Evolutionary conservation across 2,329 filamentous ascomycete species (phyloP).

Genomic region (Fusarium sp.): DNA sequence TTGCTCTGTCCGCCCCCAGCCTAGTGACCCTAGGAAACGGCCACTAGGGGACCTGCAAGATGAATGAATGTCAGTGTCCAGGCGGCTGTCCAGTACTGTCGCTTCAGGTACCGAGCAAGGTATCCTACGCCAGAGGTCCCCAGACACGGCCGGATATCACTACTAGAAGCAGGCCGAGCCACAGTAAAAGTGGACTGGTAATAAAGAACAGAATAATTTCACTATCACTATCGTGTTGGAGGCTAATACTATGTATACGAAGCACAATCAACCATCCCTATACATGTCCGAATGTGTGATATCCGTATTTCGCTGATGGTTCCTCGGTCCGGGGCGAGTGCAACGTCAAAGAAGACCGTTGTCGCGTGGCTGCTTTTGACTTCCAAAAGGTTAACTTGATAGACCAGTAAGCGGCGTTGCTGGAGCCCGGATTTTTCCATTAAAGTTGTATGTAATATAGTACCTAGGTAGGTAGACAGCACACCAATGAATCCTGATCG

Average conservation of each 20-base stretch:
- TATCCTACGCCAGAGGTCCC: constrained; percentile 34
- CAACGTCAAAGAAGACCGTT: constrained; percentile 18
- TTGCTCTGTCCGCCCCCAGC: constrained; percentile 30
- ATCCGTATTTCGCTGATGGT: background rate
- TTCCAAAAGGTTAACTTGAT: constrained; percentile 7
- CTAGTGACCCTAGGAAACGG: constrained; percentile 37
- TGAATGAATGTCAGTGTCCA: constrained; percentile 20
- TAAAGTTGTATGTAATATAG: constrained; percentile 12
- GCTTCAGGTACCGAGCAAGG: constrained; percentile 31
- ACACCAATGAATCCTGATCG: constrained; percentile 36
- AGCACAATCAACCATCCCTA: too few relatives aligned
- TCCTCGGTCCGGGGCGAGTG: constrained; percentile 11
- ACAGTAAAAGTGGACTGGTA: constrained; percentile 26
- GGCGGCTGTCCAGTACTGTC: constrained; percentile 18
- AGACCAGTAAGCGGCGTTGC: constrained; percentile 36
- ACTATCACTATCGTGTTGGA: constrained; percentile 13
- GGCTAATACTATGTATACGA: background rate
- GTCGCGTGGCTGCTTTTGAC: constrained; percentile 32
- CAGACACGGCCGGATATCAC: constrained; percentile 35
- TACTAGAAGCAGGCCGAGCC: constrained; percentile 22
- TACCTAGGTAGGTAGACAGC: background rate
- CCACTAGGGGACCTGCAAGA: constrained; percentile 35
- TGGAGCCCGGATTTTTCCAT: constrained; percentile 38
- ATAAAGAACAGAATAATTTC: constrained; percentile 13
- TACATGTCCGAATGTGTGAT: background rate